Evolutionary conservation across 805 yeast species (phyloP), one percentile per base, ranked within the genome.

Genomic region (Spathaspora passalidarum): DNA sequence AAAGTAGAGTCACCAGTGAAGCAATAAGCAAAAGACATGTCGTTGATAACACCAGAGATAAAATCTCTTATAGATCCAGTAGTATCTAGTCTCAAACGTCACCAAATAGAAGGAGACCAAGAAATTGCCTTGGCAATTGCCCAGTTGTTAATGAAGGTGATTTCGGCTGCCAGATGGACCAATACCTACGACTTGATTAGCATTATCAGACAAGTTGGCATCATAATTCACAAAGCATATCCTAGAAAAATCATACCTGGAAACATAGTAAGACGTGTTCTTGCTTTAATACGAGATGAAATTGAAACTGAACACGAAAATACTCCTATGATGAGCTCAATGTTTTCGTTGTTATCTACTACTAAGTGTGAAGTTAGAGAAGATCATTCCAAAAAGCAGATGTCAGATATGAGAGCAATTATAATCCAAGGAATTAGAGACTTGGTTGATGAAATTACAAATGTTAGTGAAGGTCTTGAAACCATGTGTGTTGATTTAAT

Each of bases 401-500:
- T 62, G 50, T 74, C 77, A 49, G 97, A 90, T 61, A 76, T 86
- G 59, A 80, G 96, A 58, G 87, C 96, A 11, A 81, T 87, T 25
- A 84, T 89, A 23, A 90, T 91, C 48, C 96, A 92, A 65, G 96
- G 96, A 5, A 91, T 94, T 50, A 84, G 90, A 60, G 97, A 89
- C 56, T 75, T 94, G 48, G 82, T 91, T 46, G 98, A 94, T 65
- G 99, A 94, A 65, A 86, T 94, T 45, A 78, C 86, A 19, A 86
- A 86, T 56, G 86, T 88, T 38, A 91, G 89, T 59, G 98, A 92
- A 56, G 92, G 92, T 47, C 84, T 94, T 35, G 96, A 90, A 65
- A 80, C 84, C 48, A 88, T 90, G 83, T 86, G 96, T 14, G 86
- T 85, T 32, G 99, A 94, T 60, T 76, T 94, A 71, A 89, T 94